These are phyloP conservation scores for Colletotrichum somersetense DNA, from an alignment of 2,329 filamentous ascomycete species.

Conservation along the genomic window DNA sequence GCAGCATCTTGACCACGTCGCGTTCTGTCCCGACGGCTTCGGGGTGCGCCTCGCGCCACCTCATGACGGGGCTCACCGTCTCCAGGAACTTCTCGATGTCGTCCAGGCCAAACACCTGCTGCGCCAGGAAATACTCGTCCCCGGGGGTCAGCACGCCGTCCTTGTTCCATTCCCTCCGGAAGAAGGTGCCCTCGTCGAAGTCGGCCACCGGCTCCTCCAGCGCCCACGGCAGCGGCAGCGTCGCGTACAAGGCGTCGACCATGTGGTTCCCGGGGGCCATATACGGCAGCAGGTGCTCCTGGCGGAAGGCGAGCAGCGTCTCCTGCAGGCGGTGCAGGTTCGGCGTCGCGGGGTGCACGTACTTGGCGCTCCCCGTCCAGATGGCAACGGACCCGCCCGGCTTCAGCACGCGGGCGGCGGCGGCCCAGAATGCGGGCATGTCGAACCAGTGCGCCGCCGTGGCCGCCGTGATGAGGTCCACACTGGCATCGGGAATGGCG, in stretches of 20 bases:
- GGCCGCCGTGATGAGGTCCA: constrained; percentile 65
- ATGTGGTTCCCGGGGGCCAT: constrained; percentile 58
- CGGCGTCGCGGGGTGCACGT: constrained; percentile 50
- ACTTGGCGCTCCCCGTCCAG: constrained; percentile 55
- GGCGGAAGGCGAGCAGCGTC: constrained; percentile 54
- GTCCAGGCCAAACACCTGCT: constrained; percentile 47
- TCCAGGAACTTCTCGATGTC: constrained; percentile 52
- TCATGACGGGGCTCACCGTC: constrained; percentile 55
- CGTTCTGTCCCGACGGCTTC: constrained; percentile 55
- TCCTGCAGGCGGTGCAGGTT: constrained; percentile 57
- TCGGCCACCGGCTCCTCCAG: constrained; percentile 47
- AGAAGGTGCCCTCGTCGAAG: constrained; percentile 56
- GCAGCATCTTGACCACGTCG: constrained; percentile 52
- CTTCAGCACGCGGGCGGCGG: constrained; percentile 60
- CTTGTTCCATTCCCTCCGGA: constrained; percentile 58
- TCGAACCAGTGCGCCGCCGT: constrained; percentile 71
- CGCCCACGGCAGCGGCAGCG: constrained; percentile 64
- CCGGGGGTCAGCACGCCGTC: constrained; percentile 43
- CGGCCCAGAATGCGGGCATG: constrained; percentile 62
- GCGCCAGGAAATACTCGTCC: constrained; percentile 47
- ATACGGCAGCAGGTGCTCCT: constrained; percentile 54
- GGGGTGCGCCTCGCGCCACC: constrained; percentile 61
- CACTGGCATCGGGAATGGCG: constrained; percentile 49
- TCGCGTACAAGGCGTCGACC: constrained; percentile 54
- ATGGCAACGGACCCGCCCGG: constrained; percentile 68